Conservation (phyloP, 352 stramenopile genomes). For the Discostella stelligera region DNA sequence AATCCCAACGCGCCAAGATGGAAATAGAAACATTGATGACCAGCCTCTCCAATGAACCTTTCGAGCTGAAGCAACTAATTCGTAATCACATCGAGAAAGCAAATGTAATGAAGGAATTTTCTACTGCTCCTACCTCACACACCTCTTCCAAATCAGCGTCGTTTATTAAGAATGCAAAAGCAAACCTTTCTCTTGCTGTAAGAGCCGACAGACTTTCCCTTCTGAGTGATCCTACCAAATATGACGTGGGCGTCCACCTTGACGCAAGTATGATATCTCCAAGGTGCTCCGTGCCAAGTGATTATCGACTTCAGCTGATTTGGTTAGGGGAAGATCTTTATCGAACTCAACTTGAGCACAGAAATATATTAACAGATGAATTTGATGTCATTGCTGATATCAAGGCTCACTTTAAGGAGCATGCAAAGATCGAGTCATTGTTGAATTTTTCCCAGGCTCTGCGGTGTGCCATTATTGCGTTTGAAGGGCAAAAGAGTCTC, state of each 20-base stretch:
- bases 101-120: constrained; percentile 18
- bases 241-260: constrained; percentile 5
- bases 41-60: constrained; percentile 32
- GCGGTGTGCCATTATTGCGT: constrained; percentile 42
- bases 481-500: constrained; percentile 26
- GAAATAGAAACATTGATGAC: constrained; percentile 20
- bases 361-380: not conserved
- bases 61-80: constrained; percentile 44
- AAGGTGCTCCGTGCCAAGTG: constrained; percentile 23
- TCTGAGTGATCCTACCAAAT: constrained; percentile 27
- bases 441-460: constrained; percentile 33
- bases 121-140: constrained; percentile 2
- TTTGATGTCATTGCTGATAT: constrained; percentile 7
- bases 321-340: constrained; percentile 14
- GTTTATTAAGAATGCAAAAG: constrained; percentile 29
- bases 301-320: constrained; percentile 26
- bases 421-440: constrained; percentile 34
- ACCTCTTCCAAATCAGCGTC: constrained; percentile 1
- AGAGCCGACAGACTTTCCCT: constrained; percentile 30
- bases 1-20: constrained; percentile 9
- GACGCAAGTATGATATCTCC: constrained; percentile 17
- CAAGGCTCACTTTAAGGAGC: constrained; percentile 21
- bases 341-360: constrained; percentile 8
- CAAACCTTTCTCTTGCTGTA: constrained; percentile 16
- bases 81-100: constrained; percentile 42